Conservation (phyloP, 108 stramenopile species). For the Cylindrotheca fusiformis region DNA sequence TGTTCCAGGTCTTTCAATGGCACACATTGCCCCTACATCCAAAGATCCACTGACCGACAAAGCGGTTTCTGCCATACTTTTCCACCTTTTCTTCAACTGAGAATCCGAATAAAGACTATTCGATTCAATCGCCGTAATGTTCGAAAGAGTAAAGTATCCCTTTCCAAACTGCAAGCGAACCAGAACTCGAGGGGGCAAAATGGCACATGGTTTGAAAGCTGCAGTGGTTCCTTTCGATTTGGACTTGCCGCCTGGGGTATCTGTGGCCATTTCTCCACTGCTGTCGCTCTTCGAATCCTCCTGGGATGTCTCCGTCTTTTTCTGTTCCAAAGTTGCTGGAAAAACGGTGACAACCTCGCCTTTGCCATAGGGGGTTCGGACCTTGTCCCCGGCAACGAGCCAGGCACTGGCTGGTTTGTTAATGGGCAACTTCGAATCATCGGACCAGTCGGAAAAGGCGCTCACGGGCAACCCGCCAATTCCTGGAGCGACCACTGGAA, state of each 20-base stretch:
- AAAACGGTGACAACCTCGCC: constrained; percentile 52
- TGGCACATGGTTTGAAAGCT: background rate
- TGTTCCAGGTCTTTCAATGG: constrained; percentile 1
- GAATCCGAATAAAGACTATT: constrained; percentile 46
- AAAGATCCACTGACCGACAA: constrained; percentile 34
- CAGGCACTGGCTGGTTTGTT: constrained; percentile 55
- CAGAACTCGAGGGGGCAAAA: constrained; percentile 40
- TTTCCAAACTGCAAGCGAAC: constrained; percentile 54
- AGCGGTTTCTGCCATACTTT: constrained; percentile 55
- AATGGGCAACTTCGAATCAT: constrained; percentile 17
- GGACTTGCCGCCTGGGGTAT: background rate
- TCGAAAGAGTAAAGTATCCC: constrained; percentile 35
- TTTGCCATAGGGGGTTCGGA: constrained; percentile 67
- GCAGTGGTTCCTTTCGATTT: background rate
- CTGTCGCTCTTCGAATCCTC: constrained; percentile 4
- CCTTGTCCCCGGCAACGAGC: constrained; percentile 73
- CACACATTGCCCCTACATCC: constrained; percentile 53
- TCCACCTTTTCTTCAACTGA: constrained; percentile 63
- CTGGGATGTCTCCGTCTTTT: constrained; percentile 31
- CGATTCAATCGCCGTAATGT: constrained; percentile 29
- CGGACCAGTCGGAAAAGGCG: constrained; percentile 39
- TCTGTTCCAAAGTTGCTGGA: constrained; percentile 12
- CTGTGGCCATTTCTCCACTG: background rate
- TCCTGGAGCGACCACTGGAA: constrained; percentile 23
- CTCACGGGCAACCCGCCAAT: constrained; percentile 51